A percentile compares a stretch with the other conserved stretches of the same genome.
Evolutionary conservation across 768 basidiomycete genomes (phyloP).

Genomic region (Infundibulicybe gibba): DNA sequence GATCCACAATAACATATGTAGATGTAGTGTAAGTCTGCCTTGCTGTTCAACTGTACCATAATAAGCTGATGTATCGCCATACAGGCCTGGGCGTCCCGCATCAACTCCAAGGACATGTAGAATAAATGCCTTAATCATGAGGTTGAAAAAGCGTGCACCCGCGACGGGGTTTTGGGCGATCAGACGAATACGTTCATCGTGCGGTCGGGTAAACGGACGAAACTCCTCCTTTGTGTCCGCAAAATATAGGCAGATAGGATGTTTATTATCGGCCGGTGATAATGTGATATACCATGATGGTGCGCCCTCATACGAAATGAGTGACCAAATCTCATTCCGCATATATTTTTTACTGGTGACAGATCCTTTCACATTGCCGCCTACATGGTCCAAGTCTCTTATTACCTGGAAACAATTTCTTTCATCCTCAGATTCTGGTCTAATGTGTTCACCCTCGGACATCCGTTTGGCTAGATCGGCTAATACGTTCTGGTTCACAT

Average conservation of each 20-base stretch:
- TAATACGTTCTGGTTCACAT: conserved; percentile 17
- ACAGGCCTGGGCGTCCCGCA: conserved; percentile 12
- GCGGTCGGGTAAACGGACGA: conserved; percentile 4
- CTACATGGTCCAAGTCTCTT: conserved; percentile 29
- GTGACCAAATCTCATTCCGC: conserved; percentile 27
- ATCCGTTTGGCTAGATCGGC: conserved; percentile 13
- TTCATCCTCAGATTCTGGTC: conserved; percentile 13
- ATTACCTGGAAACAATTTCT: conserved; percentile 29
- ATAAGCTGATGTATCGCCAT: conserved; percentile 22
- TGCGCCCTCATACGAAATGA: conserved; percentile 5
- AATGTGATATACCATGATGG: conserved; percentile 32
- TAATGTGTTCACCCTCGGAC: conserved; percentile 11
- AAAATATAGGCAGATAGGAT: conserved; percentile 30
- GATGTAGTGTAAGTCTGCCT: conserved; percentile 30
- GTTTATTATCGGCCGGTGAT: conserved; percentile 21
- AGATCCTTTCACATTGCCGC: conserved; percentile 24
- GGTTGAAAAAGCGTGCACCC: conserved; percentile 26
- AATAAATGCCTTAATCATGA: conserved; percentile 24
- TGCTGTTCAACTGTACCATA: conserved; percentile 32
- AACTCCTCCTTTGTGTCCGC: conserved; percentile 14
- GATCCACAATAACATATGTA: conserved; percentile 35
- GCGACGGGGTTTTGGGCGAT: conserved; percentile 23
- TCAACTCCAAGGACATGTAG: conserved; percentile 17
- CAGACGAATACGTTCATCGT: conserved; percentile 9
- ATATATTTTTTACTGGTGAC: conserved; percentile 20